phyloP scores from a whole-genome alignment of 2,329 filamentous ascomycete genomes.

The Trichothecium roseum region DNA sequence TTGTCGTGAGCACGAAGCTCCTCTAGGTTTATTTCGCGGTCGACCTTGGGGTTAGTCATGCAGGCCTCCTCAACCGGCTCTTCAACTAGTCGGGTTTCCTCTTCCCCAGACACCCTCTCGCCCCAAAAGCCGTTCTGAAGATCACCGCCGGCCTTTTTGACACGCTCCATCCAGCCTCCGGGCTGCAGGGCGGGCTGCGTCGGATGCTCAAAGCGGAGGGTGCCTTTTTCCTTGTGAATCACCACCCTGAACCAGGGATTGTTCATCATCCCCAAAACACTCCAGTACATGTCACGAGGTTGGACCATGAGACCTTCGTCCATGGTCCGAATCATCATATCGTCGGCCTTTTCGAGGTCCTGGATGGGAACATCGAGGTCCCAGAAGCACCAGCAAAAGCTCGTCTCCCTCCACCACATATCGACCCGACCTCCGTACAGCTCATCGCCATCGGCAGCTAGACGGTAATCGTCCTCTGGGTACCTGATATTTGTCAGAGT shows the following conservation, averaged over 20 bases:
- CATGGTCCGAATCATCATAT: constrained; percentile 78
- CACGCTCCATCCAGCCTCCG: constrained; percentile 87
- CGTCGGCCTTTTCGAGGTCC: constrained; percentile 53
- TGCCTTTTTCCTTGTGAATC: constrained; percentile 53
- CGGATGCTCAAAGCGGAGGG: constrained; percentile 75
- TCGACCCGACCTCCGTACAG: constrained; percentile 71
- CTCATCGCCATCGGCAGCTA: constrained; percentile 43
- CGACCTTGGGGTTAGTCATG: constrained; percentile 63
- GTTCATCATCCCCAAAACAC: constrained; percentile 94
- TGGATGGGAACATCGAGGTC: constrained; percentile 54
- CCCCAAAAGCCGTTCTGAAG: constrained; percentile 79
- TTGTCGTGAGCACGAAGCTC: constrained; percentile 61
- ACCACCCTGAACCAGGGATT: constrained; percentile 85
- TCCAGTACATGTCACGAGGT: constrained; percentile 87
- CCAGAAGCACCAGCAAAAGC: constrained; percentile 94
- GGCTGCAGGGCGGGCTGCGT: constrained; percentile 68
- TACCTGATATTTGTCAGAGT: constrained; percentile 67
- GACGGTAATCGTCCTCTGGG: constrained; percentile 74
- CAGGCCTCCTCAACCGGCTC: constrained; percentile 55
- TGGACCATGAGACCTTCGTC: constrained; percentile 45
- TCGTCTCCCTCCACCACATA: constrained; percentile 69
- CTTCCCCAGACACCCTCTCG: constrained; percentile 50
- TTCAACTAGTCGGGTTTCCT: constrained; percentile 27
- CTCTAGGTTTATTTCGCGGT: constrained; percentile 54
- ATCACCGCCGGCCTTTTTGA: constrained; percentile 75